Percentiles rank a stretch among this genome's conserved stretches.
phyloP scores from a whole-genome alignment of 495 filamentous ascomycete genomes.

The Aspergillus leporis region DNA sequence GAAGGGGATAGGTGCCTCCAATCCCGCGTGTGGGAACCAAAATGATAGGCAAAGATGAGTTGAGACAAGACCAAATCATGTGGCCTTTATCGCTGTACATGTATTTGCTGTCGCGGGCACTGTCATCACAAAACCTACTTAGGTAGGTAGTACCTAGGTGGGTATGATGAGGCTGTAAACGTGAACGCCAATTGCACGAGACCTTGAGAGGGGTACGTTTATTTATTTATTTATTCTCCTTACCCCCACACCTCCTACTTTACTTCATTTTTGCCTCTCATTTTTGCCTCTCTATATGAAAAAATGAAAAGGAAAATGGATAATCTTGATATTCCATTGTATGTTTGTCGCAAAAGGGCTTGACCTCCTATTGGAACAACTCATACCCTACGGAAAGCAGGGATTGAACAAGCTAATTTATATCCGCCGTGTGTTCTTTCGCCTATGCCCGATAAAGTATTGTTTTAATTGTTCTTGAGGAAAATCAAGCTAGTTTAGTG shows the following conservation, averaged over 20 bases:
- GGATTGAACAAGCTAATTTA: background rate
- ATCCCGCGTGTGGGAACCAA: too few relatives aligned
- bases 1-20: too few relatives aligned
- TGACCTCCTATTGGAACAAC: background rate
- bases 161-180: background rate
- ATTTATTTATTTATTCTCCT: background rate
- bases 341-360: background rate
- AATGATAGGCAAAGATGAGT: too few relatives aligned
- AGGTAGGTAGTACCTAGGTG: background rate
- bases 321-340: background rate
- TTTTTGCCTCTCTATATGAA: background rate
- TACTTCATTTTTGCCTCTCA: background rate
- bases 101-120: background rate
- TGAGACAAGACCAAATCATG: background rate
- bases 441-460: background rate
- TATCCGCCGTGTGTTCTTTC: background rate
- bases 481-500: conserved; percentile 23
- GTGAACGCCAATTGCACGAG: background rate
- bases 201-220: background rate
- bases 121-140: background rate
- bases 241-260: too few relatives aligned
- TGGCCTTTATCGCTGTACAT: background rate
- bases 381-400: background rate
- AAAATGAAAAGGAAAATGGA: too few relatives aligned
- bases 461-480: background rate